phyloP scores from a whole-genome alignment of 345 rosid genomes.

The Psidium guajava region DNA sequence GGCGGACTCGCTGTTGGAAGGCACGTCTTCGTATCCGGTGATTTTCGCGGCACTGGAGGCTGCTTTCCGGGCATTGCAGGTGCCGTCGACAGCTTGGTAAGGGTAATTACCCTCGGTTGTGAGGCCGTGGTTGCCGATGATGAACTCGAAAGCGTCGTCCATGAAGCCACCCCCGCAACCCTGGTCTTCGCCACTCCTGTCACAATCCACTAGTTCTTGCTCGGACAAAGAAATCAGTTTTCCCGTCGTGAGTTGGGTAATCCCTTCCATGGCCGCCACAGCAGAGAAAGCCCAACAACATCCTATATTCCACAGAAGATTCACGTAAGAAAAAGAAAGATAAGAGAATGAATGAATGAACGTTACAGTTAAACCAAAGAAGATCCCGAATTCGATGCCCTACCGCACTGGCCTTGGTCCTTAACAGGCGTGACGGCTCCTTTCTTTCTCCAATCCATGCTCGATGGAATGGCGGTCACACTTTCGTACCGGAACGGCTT shows the following conservation, averaged over 20 bases:
- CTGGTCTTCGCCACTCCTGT: slow-evolving; percentile 2
- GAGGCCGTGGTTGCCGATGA: slow-evolving; percentile 9
- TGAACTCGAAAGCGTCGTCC: slow-evolving; percentile 18
- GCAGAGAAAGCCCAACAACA: slow-evolving; percentile 23
- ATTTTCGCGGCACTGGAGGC: background rate
- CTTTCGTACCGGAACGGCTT: background rate
- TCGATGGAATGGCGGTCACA: background rate
- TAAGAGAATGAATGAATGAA: background rate
- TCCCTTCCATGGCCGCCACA: slow-evolving; percentile 5
- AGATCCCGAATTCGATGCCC: background rate
- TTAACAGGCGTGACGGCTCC: slow-evolving; percentile 24
- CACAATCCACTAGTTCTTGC: slow-evolving; percentile 23
- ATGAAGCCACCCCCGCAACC: slow-evolving; percentile 21
- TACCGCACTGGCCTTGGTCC: slow-evolving; percentile 24
- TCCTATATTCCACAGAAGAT: background rate
- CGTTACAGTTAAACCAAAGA: background rate
- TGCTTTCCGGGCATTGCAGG: slow-evolving; percentile 3
- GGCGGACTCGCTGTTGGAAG: slow-evolving; percentile 1
- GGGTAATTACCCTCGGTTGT: slow-evolving; percentile 13
- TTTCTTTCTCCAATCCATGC: slow-evolving; percentile 18
- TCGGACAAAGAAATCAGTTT: slow-evolving; percentile 15
- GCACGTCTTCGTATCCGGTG: slow-evolving; percentile 5
- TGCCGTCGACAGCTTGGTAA: background rate
- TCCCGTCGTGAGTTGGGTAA: background rate
- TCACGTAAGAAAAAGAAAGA: background rate